Conservation (phyloP, 768 basidiomycete genomes). For the Macrolepiota dolichaula region DNA sequence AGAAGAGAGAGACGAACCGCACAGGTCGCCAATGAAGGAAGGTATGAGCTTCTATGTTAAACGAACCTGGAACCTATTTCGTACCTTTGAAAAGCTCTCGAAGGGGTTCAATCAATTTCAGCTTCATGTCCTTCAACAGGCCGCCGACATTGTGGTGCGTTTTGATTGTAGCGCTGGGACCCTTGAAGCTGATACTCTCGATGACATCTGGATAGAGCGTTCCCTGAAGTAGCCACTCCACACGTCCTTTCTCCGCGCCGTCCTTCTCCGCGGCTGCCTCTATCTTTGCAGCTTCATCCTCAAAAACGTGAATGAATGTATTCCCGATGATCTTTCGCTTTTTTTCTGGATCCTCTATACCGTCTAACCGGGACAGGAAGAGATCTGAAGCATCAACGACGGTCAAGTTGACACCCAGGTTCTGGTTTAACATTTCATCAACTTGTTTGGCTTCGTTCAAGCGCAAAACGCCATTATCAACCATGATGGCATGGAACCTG, state of each 20-base stretch:
- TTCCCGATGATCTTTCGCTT: conserved; percentile 99
- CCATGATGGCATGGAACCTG: conserved; percentile 99
- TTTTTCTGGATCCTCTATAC: conserved; percentile 92
- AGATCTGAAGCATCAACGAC: conserved; percentile 94
- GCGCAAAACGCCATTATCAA: conserved; percentile 96
- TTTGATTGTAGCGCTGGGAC: conserved; percentile 98
- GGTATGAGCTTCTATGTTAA: conserved; percentile 1
- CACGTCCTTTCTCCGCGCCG: conserved; percentile 77
- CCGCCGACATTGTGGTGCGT: conserved; percentile 99
- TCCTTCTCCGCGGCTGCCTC: conserved; percentile 76
- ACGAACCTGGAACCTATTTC: conserved; percentile 15
- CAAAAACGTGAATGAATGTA: conserved; percentile 98
- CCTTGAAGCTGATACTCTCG: conserved; percentile 99
- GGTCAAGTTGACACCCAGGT: conserved; percentile 94
- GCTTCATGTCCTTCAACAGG: conserved; percentile 93
- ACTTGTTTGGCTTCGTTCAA: conserved; percentile 90
- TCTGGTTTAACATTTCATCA: conserved; percentile 85
- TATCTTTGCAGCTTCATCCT: conserved; percentile 87
- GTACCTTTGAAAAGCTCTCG: conserved; percentile 97
- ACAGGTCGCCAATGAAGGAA: conserved; percentile 7
- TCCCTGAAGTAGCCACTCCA: conserved; percentile 97
- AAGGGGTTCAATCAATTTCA: conserved; percentile 97
- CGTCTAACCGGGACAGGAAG: conserved; percentile 86
- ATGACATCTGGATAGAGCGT: conserved; percentile 99
- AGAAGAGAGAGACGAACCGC: conserved; percentile 7